These are phyloP conservation scores for Prunus yedoensis DNA, from an alignment of 331 rosid genomes.

Conservation along the genomic window DNA sequence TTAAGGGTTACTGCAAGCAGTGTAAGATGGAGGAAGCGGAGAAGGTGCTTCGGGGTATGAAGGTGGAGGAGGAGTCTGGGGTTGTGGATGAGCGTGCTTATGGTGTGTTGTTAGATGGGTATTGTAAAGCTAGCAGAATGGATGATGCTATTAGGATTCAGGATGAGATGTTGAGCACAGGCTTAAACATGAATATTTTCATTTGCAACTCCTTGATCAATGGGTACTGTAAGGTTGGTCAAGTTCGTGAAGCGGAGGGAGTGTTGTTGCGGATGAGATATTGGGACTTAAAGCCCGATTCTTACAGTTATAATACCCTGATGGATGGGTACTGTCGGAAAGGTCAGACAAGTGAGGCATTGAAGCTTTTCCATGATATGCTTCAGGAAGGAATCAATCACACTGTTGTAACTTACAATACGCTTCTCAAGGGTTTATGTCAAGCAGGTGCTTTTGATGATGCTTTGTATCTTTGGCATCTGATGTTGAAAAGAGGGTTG, in stretches of 20 bases:
- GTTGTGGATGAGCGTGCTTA: constrained; percentile 41
- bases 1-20: constrained; percentile 58
- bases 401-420: constrained; percentile 66
- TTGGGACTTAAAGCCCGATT: constrained; percentile 71
- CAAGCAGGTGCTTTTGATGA: constrained; percentile 41
- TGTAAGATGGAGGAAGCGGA: constrained; percentile 63
- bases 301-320: constrained; percentile 67
- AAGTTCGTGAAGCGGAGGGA: constrained; percentile 44
- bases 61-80: constrained; percentile 34
- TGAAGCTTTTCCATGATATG: constrained; percentile 70
- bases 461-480: constrained; percentile 63
- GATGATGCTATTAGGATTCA: constrained; percentile 64
- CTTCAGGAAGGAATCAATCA: constrained; percentile 45
- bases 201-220: constrained; percentile 69
- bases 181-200: constrained; percentile 59
- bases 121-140: constrained; percentile 63
- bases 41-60: constrained; percentile 45
- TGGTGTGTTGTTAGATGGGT: constrained; percentile 61
- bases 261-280: constrained; percentile 44
- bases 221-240: constrained; percentile 67
- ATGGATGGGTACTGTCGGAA: constrained; percentile 63
- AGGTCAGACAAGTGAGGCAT: constrained; percentile 52
- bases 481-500: constrained; percentile 59
- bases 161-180: constrained; percentile 59
- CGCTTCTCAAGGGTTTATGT: constrained; percentile 62